phyloP scores from a whole-genome alignment of 495 filamentous ascomycete species.

The Neurospora discreta region DNA sequence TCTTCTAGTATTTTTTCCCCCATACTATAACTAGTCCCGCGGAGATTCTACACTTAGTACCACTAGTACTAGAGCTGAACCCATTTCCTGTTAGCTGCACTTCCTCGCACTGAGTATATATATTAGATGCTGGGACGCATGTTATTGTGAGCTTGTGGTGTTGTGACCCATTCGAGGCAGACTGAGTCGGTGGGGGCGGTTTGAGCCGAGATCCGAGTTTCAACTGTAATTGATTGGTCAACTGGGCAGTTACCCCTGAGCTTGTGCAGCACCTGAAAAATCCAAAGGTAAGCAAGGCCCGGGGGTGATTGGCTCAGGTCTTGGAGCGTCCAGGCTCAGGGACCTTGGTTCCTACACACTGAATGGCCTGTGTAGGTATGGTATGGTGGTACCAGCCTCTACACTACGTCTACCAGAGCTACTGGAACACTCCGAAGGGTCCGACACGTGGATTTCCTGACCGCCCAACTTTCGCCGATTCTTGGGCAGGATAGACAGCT shows the following conservation, averaged over 20 bases:
- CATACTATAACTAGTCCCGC: background rate
- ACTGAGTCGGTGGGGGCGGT: background rate
- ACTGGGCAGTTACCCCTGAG: background rate
- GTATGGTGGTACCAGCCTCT: background rate
- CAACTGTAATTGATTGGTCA: background rate
- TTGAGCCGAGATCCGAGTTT: background rate
- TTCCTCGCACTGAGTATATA: too few relatives aligned
- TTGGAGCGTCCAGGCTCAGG: background rate
- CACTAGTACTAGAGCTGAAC: background rate
- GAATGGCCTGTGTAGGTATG: background rate
- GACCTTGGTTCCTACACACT: background rate
- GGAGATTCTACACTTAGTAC: background rate
- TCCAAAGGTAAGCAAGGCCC: background rate
- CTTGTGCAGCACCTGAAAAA: background rate
- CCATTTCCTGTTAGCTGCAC: background rate
- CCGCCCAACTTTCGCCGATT: background rate
- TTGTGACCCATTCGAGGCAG: background rate
- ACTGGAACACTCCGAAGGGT: background rate
- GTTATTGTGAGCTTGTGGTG: background rate
- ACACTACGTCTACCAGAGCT: background rate
- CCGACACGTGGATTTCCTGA: background rate
- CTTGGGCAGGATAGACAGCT: background rate
- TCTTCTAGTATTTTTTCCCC: background rate
- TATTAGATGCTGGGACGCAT: too few relatives aligned
- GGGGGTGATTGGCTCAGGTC: background rate